Evolutionary conservation across 78 protist species (phyloP).

Genomic region (Dictyostelium capitatum): DNA sequence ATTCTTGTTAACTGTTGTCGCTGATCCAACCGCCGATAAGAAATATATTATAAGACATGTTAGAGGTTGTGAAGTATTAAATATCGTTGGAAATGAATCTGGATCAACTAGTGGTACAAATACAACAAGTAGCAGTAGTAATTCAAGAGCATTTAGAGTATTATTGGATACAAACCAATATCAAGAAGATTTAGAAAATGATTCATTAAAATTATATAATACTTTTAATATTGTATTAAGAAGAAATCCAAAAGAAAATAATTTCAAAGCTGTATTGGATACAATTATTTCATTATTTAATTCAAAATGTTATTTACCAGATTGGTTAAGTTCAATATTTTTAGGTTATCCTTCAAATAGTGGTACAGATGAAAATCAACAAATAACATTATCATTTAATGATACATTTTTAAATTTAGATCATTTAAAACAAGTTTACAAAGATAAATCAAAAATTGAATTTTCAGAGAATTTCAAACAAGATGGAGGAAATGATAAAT

Average conservation of each 20-base stretch:
- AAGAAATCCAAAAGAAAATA: conserved; percentile 93
- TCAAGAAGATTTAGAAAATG: conserved; percentile 55
- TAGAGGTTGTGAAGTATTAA: conserved; percentile 86
- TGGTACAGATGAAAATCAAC: neutral
- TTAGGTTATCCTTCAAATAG: conserved; percentile 89
- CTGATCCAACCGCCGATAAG: neutral
- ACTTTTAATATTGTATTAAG: conserved; percentile 92
- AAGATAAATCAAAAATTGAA: neutral
- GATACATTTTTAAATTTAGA: conserved; percentile 91
- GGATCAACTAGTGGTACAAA: neutral
- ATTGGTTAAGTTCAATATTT: conserved; percentile 94
- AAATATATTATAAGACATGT: conserved; percentile 68
- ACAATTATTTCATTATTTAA: conserved; percentile 90
- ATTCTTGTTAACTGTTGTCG: conserved; percentile 85
- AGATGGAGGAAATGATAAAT: neutral
- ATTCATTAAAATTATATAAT: conserved; percentile 45
- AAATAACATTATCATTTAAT: conserved; percentile 74
- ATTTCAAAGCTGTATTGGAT: conserved; percentile 92
- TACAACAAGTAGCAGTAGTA: conserved; percentile 3
- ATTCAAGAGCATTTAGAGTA: conserved; percentile 69
- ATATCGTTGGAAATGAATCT: conserved; percentile 7
- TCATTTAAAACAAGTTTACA: conserved; percentile 74
- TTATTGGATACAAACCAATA: conserved; percentile 90
- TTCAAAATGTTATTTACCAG: conserved; percentile 87
- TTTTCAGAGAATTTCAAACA: neutral